A percentile compares a stretch with the other conserved stretches of the same genome.
Conservation (phyloP, 1,139 yeast genomes). For the Candida dubliniensis region DNA sequence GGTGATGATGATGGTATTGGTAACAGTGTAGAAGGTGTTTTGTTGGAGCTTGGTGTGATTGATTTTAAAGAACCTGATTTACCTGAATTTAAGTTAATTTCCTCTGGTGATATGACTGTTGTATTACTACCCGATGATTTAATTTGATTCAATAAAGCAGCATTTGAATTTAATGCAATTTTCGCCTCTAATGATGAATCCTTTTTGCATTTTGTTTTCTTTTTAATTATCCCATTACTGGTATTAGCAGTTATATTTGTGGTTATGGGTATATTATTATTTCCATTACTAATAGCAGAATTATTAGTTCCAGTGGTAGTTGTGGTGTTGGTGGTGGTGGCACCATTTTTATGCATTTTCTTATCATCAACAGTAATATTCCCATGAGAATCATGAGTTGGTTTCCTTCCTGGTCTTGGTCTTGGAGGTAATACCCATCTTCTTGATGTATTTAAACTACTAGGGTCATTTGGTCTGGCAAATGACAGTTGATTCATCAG, state of each 20-base stretch:
- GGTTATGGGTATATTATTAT: too few relatives aligned
- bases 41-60: background rate
- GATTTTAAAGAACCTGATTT: background rate
- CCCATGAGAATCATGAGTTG: constrained; percentile 21
- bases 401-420: constrained; percentile 62
- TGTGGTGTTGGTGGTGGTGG: background rate
- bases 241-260: too few relatives aligned
- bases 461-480: constrained; percentile 14
- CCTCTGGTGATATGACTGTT: too few relatives aligned
- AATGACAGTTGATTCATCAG: constrained; percentile 13
- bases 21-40: background rate
- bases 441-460: constrained; percentile 49
- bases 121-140: too few relatives aligned
- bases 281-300: too few relatives aligned
- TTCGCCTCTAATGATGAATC: background rate
- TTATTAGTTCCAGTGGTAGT: too few relatives aligned
- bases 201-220: constrained; percentile 8
- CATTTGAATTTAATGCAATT: too few relatives aligned
- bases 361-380: constrained; percentile 9
- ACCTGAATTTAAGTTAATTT: too few relatives aligned
- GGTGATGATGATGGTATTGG: background rate
- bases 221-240: constrained; percentile 8
- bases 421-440: constrained; percentile 68
- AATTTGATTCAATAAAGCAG: too few relatives aligned
- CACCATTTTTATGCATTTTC: background rate